Conservation (phyloP, 257 asterid species). For the Gentiana dahurica region DNA sequence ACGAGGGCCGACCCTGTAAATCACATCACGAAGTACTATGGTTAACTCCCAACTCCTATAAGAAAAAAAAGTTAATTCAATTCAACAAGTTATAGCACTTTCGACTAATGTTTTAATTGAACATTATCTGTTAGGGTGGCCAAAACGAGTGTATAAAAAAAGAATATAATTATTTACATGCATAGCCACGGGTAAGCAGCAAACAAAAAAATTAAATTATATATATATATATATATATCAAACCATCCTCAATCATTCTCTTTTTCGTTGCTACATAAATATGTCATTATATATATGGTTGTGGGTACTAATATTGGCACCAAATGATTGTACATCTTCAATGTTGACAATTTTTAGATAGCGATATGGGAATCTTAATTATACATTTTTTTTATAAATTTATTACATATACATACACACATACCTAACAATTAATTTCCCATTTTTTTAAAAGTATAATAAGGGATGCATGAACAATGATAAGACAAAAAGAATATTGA, state of each 20-base stretch:
- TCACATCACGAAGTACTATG: too few relatives aligned
- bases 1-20: too few relatives aligned
- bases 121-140: constrained; percentile 9
- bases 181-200: not conserved
- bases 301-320: not conserved
- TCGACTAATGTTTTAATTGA: too few relatives aligned
- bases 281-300: not conserved
- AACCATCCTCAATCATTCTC: not conserved
- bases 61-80: too few relatives aligned
- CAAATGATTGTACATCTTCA: constrained; percentile 5
- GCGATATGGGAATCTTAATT: constrained; percentile 1
- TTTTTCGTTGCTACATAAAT: not conserved
- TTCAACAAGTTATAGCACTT: too few relatives aligned
- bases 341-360: constrained; percentile 1
- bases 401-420: too few relatives aligned
- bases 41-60: too few relatives aligned
- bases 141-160: constrained; percentile 2
- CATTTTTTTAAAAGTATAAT: too few relatives aligned
- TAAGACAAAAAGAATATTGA: too few relatives aligned
- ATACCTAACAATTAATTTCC: too few relatives aligned
- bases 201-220: not conserved
- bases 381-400: too few relatives aligned
- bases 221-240: not conserved
- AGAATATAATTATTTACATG: not conserved
- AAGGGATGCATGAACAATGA: too few relatives aligned